A percentile compares a stretch with the other conserved stretches of the same genome.
These are phyloP conservation scores for Gossypium trilobum DNA, from an alignment of 441 rosid species.

Conservation along the genomic window DNA sequence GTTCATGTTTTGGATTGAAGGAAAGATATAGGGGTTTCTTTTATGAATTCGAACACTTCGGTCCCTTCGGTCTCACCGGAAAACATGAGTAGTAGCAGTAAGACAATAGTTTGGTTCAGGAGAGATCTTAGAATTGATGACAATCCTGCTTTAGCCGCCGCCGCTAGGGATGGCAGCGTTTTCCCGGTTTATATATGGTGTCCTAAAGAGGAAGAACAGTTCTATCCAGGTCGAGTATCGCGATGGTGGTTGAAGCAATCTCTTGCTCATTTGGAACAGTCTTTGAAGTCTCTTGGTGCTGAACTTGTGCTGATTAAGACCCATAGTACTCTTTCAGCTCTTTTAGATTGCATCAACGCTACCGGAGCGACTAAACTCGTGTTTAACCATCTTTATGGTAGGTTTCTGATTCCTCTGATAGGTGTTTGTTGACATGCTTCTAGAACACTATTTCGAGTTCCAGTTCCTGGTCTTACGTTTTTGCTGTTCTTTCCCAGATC, in stretches of 20 bases:
- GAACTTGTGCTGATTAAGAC: conserved; percentile 57
- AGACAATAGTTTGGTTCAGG: conserved; percentile 87
- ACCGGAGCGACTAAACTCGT: conserved; percentile 65
- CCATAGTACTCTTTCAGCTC: conserved; percentile 51
- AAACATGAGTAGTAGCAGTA: conserved; percentile 37
- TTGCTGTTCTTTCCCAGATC: conserved; percentile 36
- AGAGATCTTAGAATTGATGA: conserved; percentile 87
- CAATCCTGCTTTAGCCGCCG: conserved; percentile 79
- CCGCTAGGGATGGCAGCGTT: conserved; percentile 63
- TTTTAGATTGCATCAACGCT: conserved; percentile 51
- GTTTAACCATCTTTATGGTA: conserved; percentile 87
- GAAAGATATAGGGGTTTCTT: conserved; percentile 4
- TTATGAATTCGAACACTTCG: conserved; percentile 1
- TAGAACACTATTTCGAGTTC: neutral
- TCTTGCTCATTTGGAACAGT: conserved; percentile 48
- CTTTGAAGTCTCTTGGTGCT: conserved; percentile 69
- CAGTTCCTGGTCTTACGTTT: neutral
- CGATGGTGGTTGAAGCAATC: conserved; percentile 98
- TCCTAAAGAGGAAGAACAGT: conserved; percentile 78
- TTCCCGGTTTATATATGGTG: conserved; percentile 84
- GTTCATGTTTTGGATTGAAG: conserved; percentile 14
- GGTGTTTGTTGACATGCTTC: neutral
- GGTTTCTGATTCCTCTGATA: conserved; percentile 2
- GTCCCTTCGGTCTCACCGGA: conserved; percentile 1
- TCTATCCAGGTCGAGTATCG: conserved; percentile 80